Conservation (phyloP, 768 basidiomycete species). For the Mycena chlorophos region DNA sequence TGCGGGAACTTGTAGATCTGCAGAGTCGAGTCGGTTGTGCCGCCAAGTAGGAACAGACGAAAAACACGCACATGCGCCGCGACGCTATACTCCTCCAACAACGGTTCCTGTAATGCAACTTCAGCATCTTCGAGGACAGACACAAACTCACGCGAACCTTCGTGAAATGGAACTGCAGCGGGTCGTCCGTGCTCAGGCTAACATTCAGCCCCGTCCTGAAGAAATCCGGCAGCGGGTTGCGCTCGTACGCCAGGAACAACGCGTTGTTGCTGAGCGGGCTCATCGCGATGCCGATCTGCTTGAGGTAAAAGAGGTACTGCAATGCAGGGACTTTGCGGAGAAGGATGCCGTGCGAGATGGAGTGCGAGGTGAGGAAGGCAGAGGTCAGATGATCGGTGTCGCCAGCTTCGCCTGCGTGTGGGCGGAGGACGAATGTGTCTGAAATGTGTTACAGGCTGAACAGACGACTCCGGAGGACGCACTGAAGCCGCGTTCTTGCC, state of each 20-base stretch:
- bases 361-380: constrained; percentile 94
- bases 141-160: constrained; percentile 54
- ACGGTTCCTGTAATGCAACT: constrained; percentile 70
- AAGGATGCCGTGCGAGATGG: constrained; percentile 98
- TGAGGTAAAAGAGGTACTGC: constrained; percentile 96
- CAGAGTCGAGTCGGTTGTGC: constrained; percentile 2
- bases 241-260: constrained; percentile 92
- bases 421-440: constrained; percentile 97
- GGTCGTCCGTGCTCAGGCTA: constrained; percentile 93
- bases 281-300: constrained; percentile 99
- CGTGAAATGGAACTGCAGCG: constrained; percentile 97
- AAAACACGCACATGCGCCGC: constrained; percentile 79
- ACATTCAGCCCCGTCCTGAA: constrained; percentile 96
- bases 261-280: constrained; percentile 98
- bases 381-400: constrained; percentile 97
- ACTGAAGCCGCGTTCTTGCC: constrained; percentile 89
- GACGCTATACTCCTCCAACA: constrained; percentile 96
- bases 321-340: constrained; percentile 96
- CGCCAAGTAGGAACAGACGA: not conserved
- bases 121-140: constrained; percentile 1
- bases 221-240: constrained; percentile 96
- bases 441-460: constrained; percentile 12
- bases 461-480: constrained; percentile 30
- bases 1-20: constrained; percentile 97
- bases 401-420: constrained; percentile 97